phyloP scores from a whole-genome alignment of 176 grass and related monocot genomes.

The Thalia dealbata region DNA sequence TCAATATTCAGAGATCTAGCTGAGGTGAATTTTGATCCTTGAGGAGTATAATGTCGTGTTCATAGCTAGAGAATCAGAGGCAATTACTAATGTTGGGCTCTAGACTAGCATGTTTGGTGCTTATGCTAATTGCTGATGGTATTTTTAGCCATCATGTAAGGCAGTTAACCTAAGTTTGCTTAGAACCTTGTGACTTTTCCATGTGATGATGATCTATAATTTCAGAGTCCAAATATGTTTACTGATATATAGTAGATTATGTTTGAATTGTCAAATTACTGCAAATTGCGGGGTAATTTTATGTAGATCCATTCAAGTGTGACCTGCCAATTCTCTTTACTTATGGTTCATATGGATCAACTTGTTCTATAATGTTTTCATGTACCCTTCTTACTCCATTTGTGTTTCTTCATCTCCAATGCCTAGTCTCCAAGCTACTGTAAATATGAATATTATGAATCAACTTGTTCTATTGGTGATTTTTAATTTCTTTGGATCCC shows the following conservation, averaged over 20 bases:
- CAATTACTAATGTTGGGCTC: background rate
- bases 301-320: no score
- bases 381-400: no score
- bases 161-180: background rate
- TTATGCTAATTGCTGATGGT: background rate
- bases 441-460: no score
- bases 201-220: background rate
- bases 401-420: no score
- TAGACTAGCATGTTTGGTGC: background rate
- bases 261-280: slow-evolving; percentile 1
- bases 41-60: background rate
- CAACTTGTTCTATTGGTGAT: background rate
- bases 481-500: background rate
- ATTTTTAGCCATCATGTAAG: background rate
- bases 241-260: background rate
- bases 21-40: background rate
- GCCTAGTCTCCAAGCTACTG: no score
- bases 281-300: background rate
- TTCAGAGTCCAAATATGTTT: no score
- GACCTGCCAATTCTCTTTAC: no score
- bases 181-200: background rate
- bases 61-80: background rate
- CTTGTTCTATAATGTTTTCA: no score
- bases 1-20: background rate
- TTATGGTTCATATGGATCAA: no score